Evolutionary conservation across 2,329 filamentous ascomycete species (phyloP).

Genomic region (Colletotrichum eremochloae): DNA sequence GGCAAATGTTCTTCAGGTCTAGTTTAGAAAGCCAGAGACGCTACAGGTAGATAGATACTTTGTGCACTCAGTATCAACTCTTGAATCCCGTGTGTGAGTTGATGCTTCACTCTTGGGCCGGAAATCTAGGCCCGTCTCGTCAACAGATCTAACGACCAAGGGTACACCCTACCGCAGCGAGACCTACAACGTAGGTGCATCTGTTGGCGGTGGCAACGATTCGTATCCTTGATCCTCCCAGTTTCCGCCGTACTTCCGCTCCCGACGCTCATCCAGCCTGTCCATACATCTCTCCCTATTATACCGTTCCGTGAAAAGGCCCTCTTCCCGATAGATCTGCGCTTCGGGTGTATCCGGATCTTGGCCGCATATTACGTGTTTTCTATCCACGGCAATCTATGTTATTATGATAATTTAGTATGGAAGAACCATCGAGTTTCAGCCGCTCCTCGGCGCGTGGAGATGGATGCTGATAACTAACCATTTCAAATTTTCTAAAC

Average conservation of each 20-base stretch:
- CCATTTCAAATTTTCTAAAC: slow-evolving; percentile 19
- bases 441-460: no score
- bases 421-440: background rate
- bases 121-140: no score
- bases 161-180: background rate
- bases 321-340: slow-evolving; percentile 25
- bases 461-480: background rate
- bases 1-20: no score
- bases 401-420: background rate
- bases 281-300: slow-evolving; percentile 24
- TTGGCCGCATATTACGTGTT: background rate
- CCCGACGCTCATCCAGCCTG: slow-evolving; percentile 9
- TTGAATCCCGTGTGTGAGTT: no score
- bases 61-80: no score
- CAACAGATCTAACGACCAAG: no score
- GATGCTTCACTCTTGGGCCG: no score
- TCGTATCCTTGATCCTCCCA: background rate
- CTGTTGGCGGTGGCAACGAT: background rate
- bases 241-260: background rate
- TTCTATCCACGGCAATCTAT: slow-evolving; percentile 2
- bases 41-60: no score
- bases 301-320: slow-evolving; percentile 8
- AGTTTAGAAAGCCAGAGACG: no score
- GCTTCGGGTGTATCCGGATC: slow-evolving; percentile 3
- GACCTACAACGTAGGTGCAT: background rate